Evolutionary conservation across 1,284 basidiomycete species (phyloP).

Genomic region (Trichosporon sp.): DNA sequence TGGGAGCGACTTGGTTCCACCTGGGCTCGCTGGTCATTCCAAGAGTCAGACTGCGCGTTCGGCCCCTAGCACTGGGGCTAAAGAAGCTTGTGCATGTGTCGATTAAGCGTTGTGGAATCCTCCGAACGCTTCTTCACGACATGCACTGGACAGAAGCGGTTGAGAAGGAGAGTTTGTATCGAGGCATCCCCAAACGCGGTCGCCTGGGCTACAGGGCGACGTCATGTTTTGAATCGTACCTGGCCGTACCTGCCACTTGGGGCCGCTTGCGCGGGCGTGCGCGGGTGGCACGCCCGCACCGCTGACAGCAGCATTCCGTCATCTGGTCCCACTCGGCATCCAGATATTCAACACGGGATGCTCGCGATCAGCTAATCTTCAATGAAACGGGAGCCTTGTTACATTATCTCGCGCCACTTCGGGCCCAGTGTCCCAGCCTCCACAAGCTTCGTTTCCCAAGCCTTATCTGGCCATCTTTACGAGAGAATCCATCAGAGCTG

Average conservation of each 20-base stretch:
- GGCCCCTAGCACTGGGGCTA: neutral
- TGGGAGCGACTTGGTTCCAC: neutral
- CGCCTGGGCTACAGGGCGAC: conserved; percentile 1
- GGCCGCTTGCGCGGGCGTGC: neutral
- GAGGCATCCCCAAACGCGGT: neutral
- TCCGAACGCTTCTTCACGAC: neutral
- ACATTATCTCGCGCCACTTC: neutral
- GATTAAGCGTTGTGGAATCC: conserved; percentile 1
- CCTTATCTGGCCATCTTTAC: neutral
- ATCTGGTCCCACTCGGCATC: neutral
- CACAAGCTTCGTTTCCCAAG: neutral
- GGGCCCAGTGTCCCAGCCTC: neutral
- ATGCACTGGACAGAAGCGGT: neutral
- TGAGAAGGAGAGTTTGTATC: neutral
- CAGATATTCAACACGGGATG: neutral
- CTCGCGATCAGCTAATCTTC: neutral
- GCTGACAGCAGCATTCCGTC: neutral
- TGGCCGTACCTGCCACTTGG: neutral
- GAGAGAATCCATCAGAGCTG: neutral
- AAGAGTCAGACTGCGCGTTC: neutral
- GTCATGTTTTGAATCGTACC: neutral
- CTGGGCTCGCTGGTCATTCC: neutral
- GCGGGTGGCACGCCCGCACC: neutral
- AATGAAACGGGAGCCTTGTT: neutral
- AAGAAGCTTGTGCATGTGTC: conserved; percentile 5